A percentile compares a stretch with the other conserved stretches of the same genome.
Evolutionary conservation across 169 alveolate genomes (phyloP).

Genomic region (Cryptosporidium meleagridis): DNA sequence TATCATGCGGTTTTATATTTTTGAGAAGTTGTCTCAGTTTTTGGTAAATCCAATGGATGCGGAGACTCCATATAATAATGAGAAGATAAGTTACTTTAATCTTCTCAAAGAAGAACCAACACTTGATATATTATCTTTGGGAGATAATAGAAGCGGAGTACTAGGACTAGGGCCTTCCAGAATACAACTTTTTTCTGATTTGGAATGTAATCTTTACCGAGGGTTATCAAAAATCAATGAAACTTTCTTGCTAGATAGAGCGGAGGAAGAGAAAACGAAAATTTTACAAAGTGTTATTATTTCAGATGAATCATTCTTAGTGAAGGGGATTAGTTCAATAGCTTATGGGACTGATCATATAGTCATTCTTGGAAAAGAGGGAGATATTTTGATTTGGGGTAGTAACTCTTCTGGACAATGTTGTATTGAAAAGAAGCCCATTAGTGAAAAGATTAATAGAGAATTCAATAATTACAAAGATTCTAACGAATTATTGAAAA

Average conservation of each 20-base stretch:
- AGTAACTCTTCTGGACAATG: conserved; percentile 53
- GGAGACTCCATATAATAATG: not conserved
- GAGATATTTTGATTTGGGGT: conserved; percentile 56
- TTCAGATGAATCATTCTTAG: conserved; percentile 8
- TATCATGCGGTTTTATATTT: conserved; percentile 10
- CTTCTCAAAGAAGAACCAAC: not conserved
- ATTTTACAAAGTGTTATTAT: conserved; percentile 25
- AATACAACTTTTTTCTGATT: conserved; percentile 10
- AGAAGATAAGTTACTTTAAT: not conserved
- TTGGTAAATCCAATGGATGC: conserved; percentile 12
- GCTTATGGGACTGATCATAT: conserved; percentile 46
- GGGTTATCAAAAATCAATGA: conserved; percentile 1
- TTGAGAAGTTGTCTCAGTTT: conserved; percentile 13
- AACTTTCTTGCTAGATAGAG: not conserved
- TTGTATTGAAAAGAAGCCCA: conserved; percentile 1
- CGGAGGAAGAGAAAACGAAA: conserved; percentile 2
- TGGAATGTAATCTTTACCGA: conserved; percentile 47
- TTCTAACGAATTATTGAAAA: conserved; percentile 3
- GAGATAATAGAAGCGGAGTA: conserved; percentile 23
- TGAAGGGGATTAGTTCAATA: not conserved
- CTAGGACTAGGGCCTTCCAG: conserved; percentile 57
- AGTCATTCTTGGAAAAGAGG: conserved; percentile 23
- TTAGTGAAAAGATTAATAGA: not conserved
- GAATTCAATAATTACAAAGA: not conserved
- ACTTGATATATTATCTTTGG: conserved; percentile 26